Base-by-base conservation (phyloP, 257 asterid species). In the Ajuga chamaepitys region DNA sequence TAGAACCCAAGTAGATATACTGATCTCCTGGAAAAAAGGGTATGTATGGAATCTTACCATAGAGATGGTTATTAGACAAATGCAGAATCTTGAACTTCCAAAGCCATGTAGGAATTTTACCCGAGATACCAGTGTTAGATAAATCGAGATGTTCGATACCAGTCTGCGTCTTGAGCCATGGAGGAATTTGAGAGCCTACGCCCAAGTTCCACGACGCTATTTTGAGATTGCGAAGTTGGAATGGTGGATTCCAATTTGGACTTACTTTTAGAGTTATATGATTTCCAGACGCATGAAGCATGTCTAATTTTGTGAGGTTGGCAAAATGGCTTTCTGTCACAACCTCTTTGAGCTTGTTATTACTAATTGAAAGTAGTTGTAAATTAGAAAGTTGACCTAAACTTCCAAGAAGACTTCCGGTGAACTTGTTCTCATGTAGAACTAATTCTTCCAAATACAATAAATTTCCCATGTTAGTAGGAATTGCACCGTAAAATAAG, bases 1-100 rank as follows among this genome's bases (percentile, higher is more conserved):
- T 81, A 17, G 77, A 62, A 20, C 65, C 63, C 72, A 81, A 53
- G 64, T 52, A n/a, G 0, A 76, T 10, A 17, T 7, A 22, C 8
- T 9, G 30, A 14, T 2, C 5, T 7, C 11, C 8, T 1, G 37
- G 12, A 22, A 25, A 17, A 2, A 1, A n/a, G n/a, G n/a, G 37
- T 38, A 26, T 9, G 13, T 12, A 2, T 1, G 65, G 65, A 3
- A 59, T 48, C 10, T 32, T 13, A 1, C 70, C 70, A 25, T 26
- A 0, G 2, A 61, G 48, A 21, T 21, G 1, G 46, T 50, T 48
- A 13, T 65, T 25, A 5, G 58, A 50, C n/a, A 61, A 14, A 24
- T 47, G 9, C 20, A 35, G 22, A 24, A 20, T 7, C 2, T 35
- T 5, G 3, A 35, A 30, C 9, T 22, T 7, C 70, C 61, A 65